Conservation (phyloP, 2,329 filamentous ascomycete genomes). For the Sclerotinia trifoliorum region DNA sequence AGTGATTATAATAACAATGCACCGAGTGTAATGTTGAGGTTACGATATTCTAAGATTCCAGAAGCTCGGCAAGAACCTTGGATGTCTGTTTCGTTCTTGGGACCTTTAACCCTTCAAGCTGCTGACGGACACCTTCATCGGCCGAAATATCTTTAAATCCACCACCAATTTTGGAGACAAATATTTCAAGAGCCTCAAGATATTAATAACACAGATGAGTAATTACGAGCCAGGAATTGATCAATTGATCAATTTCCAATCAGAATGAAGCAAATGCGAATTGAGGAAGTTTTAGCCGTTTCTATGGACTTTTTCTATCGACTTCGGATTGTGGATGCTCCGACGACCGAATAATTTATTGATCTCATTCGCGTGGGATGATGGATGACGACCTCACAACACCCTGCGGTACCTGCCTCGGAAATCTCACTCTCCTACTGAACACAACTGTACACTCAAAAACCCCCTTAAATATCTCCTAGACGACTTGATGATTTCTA, state of each 20-base stretch:
- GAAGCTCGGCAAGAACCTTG: conserved; percentile 13
- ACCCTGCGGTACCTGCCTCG: not conserved
- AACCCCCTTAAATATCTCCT: not conserved
- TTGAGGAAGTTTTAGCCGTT: not conserved
- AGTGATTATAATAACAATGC: too few relatives aligned
- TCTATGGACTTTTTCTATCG: not conserved
- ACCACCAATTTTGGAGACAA: not conserved
- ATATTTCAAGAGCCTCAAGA: not conserved
- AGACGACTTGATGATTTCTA: not conserved
- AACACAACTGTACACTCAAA: too few relatives aligned
- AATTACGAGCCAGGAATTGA: not conserved
- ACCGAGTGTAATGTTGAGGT: too few relatives aligned
- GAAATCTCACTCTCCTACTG: not conserved
- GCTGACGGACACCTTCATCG: conserved; percentile 16
- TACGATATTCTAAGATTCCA: not conserved
- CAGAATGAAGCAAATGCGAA: conserved; percentile 7
- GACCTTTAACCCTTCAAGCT: not conserved
- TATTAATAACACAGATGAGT: not conserved
- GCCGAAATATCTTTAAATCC: not conserved
- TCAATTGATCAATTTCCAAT: not conserved
- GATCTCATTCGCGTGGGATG: conserved; percentile 7
- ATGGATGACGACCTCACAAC: not conserved
- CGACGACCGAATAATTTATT: not conserved
- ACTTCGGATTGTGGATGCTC: not conserved
- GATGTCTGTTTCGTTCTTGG: not conserved